Evolutionary conservation across 371 early-diverging fungal species (phyloP).

Genomic region (Zopfochytrium polystomum): DNA sequence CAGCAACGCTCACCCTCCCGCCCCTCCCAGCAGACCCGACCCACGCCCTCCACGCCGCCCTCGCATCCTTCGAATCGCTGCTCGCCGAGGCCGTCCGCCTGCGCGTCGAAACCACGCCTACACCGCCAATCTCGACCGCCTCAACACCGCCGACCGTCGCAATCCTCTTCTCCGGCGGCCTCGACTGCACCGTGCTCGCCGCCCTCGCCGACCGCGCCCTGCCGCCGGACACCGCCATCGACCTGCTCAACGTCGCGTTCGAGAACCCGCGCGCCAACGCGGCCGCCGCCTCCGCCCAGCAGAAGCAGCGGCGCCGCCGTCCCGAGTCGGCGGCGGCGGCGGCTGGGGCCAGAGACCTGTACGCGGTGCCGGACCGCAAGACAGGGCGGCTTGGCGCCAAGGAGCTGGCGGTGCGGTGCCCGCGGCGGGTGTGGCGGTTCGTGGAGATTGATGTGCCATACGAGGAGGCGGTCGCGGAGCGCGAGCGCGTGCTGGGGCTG

Average conservation of each 20-base stretch:
- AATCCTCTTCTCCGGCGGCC: constrained; percentile 90
- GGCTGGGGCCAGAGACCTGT: constrained; percentile 36
- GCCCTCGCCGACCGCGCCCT: constrained; percentile 69
- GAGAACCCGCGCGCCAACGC: constrained; percentile 78
- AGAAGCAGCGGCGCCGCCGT: not conserved
- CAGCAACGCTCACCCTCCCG: constrained; percentile 17
- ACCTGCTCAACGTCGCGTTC: constrained; percentile 93
- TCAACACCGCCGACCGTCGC: constrained; percentile 36
- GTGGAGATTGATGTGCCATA: constrained; percentile 86
- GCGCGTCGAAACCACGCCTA: constrained; percentile 11
- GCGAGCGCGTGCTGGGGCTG: constrained; percentile 61
- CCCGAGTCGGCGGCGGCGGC: constrained; percentile 1
- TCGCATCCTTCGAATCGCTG: not conserved
- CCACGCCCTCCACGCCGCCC: no score
- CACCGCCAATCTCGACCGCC: not conserved
- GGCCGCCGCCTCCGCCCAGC: constrained; percentile 27
- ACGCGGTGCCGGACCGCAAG: constrained; percentile 85
- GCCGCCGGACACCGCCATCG: constrained; percentile 67
- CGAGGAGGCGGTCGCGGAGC: constrained; percentile 56
- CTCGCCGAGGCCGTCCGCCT: constrained; percentile 11
- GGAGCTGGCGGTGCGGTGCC: constrained; percentile 51
- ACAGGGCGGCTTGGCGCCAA: constrained; percentile 59
- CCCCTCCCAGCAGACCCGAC: constrained; percentile 1
- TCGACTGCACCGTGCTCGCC: constrained; percentile 88
- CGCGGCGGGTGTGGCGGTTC: constrained; percentile 78